Evolutionary conservation across 1,284 basidiomycete genomes (phyloP), one percentile per base, ranked within the genome.

Genomic region (Blastosporella zonata): DNA sequence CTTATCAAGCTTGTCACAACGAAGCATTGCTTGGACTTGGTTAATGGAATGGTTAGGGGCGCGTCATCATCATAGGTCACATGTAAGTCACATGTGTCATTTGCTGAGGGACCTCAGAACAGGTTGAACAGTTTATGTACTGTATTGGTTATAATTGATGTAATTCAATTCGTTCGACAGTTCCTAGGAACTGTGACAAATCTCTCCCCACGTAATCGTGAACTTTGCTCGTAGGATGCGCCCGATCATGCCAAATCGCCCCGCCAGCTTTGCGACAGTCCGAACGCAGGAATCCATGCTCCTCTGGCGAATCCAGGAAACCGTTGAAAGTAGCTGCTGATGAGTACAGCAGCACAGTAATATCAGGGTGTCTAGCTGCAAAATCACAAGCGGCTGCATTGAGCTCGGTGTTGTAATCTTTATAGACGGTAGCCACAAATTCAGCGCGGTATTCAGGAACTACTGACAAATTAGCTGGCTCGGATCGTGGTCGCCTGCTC

Each of bases 171-270:
- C 34, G 4, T 6, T 36, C 33, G 20, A 54, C 52, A 31, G 27
- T 37, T 28, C 13, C 37, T 25, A 77, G 57, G 54, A 78, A 75
- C 4, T 60, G 62, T 3, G 68, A 63, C 29, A 78, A 25, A 33
- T 67, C 68, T 21, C 61, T 51, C 9, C 75, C 75, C 18, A 78
- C 54, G 36, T 70, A 50, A 35, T 67, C 65, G 47, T 78, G 74
- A 23, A 79, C 67, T 49, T 59, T 63, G 53, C 69, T 74, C 0
- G 72, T 75, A 2, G 74, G 74, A 57, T 79, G 78, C 23, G 79
- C 52, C 15, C 63, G 58, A 54, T 82, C 80, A n/a, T 68, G 55
- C 81, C 81, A 84, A 10, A 83, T 70, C 0, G 75, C 72, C 0
- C 61, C 61, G n/a, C 46, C 46, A 33, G 53, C 13, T 55, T 59